These are phyloP conservation scores for Aureobasidium sp. DNA, from an alignment of 2,329 filamentous ascomycete genomes.

Conservation along the genomic window DNA sequence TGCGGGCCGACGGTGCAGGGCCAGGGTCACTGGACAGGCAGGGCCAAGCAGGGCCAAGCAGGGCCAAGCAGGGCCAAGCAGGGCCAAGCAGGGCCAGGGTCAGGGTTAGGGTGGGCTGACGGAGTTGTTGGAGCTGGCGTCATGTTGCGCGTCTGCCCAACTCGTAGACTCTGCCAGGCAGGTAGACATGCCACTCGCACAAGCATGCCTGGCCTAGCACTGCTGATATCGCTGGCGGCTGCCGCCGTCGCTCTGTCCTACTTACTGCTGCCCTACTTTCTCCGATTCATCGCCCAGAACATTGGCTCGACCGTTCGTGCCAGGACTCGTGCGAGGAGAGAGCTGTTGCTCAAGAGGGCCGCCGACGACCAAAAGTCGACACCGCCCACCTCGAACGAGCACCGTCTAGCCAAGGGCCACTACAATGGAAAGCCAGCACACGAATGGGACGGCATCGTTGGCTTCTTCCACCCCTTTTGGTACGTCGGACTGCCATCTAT, in stretches of 20 bases:
- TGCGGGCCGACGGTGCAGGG: background rate
- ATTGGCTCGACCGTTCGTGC: slow-evolving; percentile 15
- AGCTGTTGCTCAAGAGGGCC: slow-evolving; percentile 15
- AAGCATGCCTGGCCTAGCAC: background rate
- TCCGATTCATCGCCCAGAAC: slow-evolving; percentile 5
- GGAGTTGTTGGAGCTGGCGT: background rate
- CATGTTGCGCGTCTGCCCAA: background rate
- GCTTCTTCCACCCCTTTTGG: slow-evolving; percentile 98
- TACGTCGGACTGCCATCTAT: slow-evolving; percentile 33
- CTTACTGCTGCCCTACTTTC: background rate
- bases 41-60: no score
- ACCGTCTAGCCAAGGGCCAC: background rate
- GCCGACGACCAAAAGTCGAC: slow-evolving; percentile 7
- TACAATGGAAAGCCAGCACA: slow-evolving; percentile 22
- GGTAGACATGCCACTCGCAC: background rate
- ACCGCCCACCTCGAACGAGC: background rate
- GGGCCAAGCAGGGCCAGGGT: background rate
- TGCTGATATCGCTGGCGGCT: background rate
- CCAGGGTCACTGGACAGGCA: no score
- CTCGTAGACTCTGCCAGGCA: background rate
- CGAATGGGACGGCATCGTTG: slow-evolving; percentile 76
- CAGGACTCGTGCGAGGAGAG: slow-evolving; percentile 14
- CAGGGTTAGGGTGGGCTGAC: slow-evolving; percentile 3
- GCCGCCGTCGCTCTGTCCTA: background rate
- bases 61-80: no score